Evolutionary conservation across 768 basidiomycete species (phyloP).

Genomic region (Lactarius sp.): DNA sequence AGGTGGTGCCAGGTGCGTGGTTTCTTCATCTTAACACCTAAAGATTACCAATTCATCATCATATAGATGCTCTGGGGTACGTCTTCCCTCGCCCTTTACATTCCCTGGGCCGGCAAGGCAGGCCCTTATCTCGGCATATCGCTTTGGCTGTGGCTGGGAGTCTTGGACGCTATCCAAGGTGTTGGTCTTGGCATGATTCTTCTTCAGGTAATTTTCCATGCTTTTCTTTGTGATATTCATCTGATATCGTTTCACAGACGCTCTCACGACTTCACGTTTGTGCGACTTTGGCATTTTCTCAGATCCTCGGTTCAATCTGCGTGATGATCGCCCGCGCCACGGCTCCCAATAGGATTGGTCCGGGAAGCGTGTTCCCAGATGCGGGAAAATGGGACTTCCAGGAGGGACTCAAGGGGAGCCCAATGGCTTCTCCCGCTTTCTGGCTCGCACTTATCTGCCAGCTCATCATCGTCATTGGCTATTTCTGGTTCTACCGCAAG

Average conservation of each 20-base stretch:
- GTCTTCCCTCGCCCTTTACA: constrained; percentile 86
- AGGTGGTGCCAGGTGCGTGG: constrained; percentile 81
- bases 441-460: constrained; percentile 83
- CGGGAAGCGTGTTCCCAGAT: constrained; percentile 87
- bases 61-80: constrained; percentile 88
- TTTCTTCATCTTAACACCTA: not conserved
- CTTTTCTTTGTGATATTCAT: not conserved
- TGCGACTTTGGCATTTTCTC: constrained; percentile 86
- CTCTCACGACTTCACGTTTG: constrained; percentile 91
- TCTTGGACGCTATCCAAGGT: constrained; percentile 90
- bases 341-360: constrained; percentile 85
- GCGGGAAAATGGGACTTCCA: constrained; percentile 86
- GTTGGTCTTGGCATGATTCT: constrained; percentile 91
- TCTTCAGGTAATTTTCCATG: constrained; percentile 45
- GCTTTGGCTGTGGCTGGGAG: constrained; percentile 94
- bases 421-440: constrained; percentile 79
- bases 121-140: constrained; percentile 89
- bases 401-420: constrained; percentile 68
- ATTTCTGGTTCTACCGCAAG: constrained; percentile 97
- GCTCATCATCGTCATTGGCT: constrained; percentile 81
- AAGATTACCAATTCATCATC: constrained; percentile 1
- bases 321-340: constrained; percentile 93
- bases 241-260: constrained; percentile 42
- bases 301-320: constrained; percentile 83
- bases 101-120: constrained; percentile 83